phyloP scores from a whole-genome alignment of 2,329 filamentous ascomycete genomes.

The Saccharata proteae region DNA sequence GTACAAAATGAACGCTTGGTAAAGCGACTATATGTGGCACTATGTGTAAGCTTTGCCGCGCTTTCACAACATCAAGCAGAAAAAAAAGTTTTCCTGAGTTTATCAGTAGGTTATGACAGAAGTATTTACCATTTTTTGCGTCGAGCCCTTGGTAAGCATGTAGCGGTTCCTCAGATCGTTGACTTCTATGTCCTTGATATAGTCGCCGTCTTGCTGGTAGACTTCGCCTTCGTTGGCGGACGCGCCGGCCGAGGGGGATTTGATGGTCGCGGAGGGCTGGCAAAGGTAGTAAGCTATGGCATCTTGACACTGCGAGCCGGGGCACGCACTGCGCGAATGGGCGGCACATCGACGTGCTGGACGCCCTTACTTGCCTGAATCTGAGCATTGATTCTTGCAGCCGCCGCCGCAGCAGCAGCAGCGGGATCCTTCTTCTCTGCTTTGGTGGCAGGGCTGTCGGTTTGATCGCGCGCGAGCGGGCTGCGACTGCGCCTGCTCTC shows the following conservation, averaged over 20 bases:
- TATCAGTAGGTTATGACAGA: slow-evolving; percentile 59
- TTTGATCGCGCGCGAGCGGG: slow-evolving; percentile 48
- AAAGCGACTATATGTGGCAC: slow-evolving; percentile 27
- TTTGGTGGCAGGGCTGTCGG: slow-evolving; percentile 33
- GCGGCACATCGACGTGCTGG: slow-evolving; percentile 80
- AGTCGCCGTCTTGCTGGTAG: slow-evolving; percentile 93
- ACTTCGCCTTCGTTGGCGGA: slow-evolving; percentile 70
- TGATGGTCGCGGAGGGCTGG: slow-evolving; percentile 39
- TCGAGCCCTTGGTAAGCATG: slow-evolving; percentile 89
- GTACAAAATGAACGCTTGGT: slow-evolving; percentile 56
- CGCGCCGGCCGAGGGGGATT: slow-evolving; percentile 41
- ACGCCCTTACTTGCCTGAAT: slow-evolving; percentile 61
- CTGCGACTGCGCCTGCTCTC: slow-evolving; percentile 71
- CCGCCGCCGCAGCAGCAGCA: slow-evolving; percentile 72
- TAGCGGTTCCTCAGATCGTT: slow-evolving; percentile 97
- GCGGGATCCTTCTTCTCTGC: slow-evolving; percentile 52
- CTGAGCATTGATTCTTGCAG: slow-evolving; percentile 37
- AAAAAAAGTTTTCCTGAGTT: slow-evolving; percentile 24
- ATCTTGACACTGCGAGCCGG: slow-evolving; percentile 2
- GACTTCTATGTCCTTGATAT: slow-evolving; percentile 97
- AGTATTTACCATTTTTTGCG: slow-evolving; percentile 98
- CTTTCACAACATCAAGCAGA: slow-evolving; percentile 16
- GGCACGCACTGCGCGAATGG: slow-evolving; percentile 50
- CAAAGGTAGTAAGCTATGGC: slow-evolving; percentile 2
- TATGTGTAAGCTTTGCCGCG: slow-evolving; percentile 35